Conservation (phyloP, 305 asterid genomes). For the Andrographis paniculata region DNA sequence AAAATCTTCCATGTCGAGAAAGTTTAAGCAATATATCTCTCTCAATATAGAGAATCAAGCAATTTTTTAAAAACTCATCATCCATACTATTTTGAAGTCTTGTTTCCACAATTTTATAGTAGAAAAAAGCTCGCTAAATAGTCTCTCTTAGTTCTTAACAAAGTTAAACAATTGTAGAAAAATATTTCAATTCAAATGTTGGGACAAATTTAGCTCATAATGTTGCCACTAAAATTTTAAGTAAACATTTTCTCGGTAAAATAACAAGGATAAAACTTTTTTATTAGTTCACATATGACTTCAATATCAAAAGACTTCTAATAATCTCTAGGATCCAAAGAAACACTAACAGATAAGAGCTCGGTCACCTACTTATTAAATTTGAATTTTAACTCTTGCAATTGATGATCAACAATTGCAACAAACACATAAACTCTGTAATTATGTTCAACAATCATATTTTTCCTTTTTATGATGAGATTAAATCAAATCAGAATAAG, state of each 20-base stretch:
- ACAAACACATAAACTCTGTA: too few species aligned
- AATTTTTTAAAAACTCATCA: too few species aligned
- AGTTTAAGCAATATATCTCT: too few species aligned
- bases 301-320: slow-evolving; percentile 3
- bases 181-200: neutral
- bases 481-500: too few species aligned
- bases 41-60: too few species aligned
- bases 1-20: too few species aligned
- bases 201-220: neutral
- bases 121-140: neutral
- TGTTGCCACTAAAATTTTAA: neutral
- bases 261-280: neutral
- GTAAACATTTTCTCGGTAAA: neutral
- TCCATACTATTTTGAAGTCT: too few species aligned
- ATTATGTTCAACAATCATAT: too few species aligned
- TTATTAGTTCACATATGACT: neutral
- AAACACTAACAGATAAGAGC: neutral
- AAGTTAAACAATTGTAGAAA: neutral
- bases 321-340: neutral
- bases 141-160: neutral
- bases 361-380: neutral
- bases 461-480: too few species aligned
- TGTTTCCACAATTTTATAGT: too few species aligned
- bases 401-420: too few species aligned
- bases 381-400: neutral